Conservation (phyloP, 73 alveolate genomes). For the Stentor coeruleus region DNA sequence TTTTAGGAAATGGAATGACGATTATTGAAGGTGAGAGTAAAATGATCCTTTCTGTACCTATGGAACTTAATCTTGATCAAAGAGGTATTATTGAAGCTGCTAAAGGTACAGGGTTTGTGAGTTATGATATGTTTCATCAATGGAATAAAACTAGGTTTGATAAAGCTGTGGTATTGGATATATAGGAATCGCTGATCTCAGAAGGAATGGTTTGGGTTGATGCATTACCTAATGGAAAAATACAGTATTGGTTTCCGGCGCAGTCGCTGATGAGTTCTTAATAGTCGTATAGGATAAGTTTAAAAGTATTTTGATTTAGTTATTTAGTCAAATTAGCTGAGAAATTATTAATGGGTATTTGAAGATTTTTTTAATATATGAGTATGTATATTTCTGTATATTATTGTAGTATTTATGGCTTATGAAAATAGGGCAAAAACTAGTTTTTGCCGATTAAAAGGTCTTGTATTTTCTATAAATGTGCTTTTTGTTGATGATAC, state of each 20-base stretch:
- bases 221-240: not conserved
- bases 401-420: no score
- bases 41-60: slow-evolving; percentile 23
- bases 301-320: no score
- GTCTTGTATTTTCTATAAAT: no score
- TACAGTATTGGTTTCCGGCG: slow-evolving; percentile 4
- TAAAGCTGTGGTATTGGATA: not conserved
- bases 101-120: not conserved
- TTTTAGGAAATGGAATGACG: slow-evolving; percentile 16
- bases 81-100: not conserved
- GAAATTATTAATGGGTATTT: no score
- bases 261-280: slow-evolving; percentile 6
- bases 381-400: no score
- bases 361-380: no score
- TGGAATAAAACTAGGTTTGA: not conserved
- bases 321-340: no score
- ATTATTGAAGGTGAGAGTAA: slow-evolving; percentile 12
- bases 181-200: not conserved
- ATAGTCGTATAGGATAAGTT: no score
- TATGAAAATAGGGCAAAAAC: no score
- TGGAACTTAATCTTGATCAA: slow-evolving; percentile 9
- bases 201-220: slow-evolving; percentile 21
- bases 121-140: not conserved
- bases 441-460: no score
- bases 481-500: no score